Evolutionary conservation across 2,329 filamentous ascomycete genomes (phyloP).

Genomic region (Berkeleyomyces rouxiae): DNA sequence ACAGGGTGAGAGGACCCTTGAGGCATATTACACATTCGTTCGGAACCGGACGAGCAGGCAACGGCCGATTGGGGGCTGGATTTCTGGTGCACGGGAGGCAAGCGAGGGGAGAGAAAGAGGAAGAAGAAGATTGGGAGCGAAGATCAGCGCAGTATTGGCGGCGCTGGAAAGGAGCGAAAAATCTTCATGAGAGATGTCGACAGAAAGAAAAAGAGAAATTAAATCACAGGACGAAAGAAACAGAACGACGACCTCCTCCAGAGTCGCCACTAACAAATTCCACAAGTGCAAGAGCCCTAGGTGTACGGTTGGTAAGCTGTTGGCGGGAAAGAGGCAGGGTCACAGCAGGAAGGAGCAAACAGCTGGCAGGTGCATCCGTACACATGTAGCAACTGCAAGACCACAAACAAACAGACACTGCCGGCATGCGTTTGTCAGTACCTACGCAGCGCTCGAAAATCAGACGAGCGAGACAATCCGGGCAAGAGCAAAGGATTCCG

Average conservation of each 20-base stretch:
- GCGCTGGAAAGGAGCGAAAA: not conserved
- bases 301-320: too few species aligned
- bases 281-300: too few species aligned
- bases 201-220: not conserved
- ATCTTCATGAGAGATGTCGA: not conserved
- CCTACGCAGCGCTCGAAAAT: too few species aligned
- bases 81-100: too few species aligned
- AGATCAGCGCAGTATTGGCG: not conserved
- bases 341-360: not conserved
- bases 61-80: not conserved
- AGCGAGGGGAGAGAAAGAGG: not conserved
- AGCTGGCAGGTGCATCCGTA: too few species aligned
- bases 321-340: not conserved
- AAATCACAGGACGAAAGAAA: not conserved
- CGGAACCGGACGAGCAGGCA: not conserved
- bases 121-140: not conserved
- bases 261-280: too few species aligned
- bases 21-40: not conserved
- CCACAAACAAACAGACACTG: too few species aligned
- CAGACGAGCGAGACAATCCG: too few species aligned
- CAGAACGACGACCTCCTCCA: too few species aligned
- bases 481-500: not conserved
- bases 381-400: too few species aligned
- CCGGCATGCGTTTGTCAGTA: too few species aligned
- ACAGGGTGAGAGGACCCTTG: not conserved